These are phyloP conservation scores for Pichia thaimueangensis DNA, from an alignment of 805 yeast genomes.

Conservation along the genomic window DNA sequence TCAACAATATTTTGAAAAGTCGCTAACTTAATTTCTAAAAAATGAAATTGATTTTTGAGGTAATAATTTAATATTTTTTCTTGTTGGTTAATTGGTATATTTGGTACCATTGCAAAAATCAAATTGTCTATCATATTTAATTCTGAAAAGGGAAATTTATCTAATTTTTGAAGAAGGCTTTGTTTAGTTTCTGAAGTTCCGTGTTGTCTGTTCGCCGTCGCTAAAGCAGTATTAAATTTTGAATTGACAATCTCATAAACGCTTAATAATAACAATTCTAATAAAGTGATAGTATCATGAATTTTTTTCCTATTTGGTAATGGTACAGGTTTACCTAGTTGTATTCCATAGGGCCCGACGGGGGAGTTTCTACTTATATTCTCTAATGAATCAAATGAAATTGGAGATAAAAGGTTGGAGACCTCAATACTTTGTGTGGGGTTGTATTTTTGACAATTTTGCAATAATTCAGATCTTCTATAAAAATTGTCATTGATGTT, in stretches of 20 bases:
- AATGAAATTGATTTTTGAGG: constrained; percentile 20
- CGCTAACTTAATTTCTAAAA: constrained; percentile 21
- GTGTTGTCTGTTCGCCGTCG: constrained; percentile 13
- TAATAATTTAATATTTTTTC: constrained; percentile 19
- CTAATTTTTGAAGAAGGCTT: constrained; percentile 7
- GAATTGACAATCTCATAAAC: constrained; percentile 24
- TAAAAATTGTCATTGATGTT: constrained; percentile 35
- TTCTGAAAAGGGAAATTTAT: constrained; percentile 8
- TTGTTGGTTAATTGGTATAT: constrained; percentile 13
- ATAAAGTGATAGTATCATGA: constrained; percentile 22
- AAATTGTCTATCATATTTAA: constrained; percentile 11
- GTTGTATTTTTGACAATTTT: constrained; percentile 37
- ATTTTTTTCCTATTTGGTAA: constrained; percentile 25
- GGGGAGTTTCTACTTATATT: constrained; percentile 13
- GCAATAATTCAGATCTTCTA: constrained; percentile 33
- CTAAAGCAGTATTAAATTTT: constrained; percentile 16
- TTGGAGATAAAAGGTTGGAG: constrained; percentile 31
- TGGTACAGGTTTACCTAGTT: constrained; percentile 9
- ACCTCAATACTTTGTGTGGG: constrained; percentile 35
- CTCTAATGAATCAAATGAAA: constrained; percentile 31
- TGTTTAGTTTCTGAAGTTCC: constrained; percentile 18
- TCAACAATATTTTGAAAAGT: constrained; percentile 28
- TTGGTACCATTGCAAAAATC: constrained; percentile 5
- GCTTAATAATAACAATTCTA: constrained; percentile 26
- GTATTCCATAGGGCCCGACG: constrained; percentile 8